phyloP scores from a whole-genome alignment of 2,329 filamentous ascomycete genomes.

The Aspergillus pseudoglaucus region DNA sequence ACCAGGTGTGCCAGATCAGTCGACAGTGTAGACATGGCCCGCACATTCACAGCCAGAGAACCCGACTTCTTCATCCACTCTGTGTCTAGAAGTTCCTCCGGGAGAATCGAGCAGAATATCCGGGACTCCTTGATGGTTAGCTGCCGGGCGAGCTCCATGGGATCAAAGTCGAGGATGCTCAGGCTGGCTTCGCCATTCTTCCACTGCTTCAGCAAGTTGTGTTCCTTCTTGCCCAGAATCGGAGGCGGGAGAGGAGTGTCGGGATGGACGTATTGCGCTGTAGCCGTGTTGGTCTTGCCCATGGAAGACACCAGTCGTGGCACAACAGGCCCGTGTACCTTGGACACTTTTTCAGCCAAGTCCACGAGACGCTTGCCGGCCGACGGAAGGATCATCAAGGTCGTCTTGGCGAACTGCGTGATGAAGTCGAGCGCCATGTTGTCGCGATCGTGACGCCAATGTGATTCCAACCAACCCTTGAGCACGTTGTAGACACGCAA shows the following conservation, averaged over 20 bases:
- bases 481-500: conserved; percentile 92
- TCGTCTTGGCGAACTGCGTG: conserved; percentile 68
- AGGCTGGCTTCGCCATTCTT: conserved; percentile 64
- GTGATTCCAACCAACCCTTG: conserved; percentile 94
- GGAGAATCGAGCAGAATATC: conserved; percentile 85
- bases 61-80: conserved; percentile 91
- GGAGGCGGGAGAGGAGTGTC: conserved; percentile 67
- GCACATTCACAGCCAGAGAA: conserved; percentile 76
- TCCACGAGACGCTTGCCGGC: conserved; percentile 77
- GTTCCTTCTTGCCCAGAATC: conserved; percentile 68
- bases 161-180: conserved; percentile 82
- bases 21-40: conserved; percentile 86
- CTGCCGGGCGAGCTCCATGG: conserved; percentile 83
- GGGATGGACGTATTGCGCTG: conserved; percentile 61
- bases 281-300: conserved; percentile 76
- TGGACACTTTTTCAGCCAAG: conserved; percentile 69
- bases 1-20: conserved; percentile 91
- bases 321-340: conserved; percentile 66
- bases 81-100: conserved; percentile 82
- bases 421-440: conserved; percentile 69
- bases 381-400: conserved; percentile 65
- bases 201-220: conserved; percentile 65
- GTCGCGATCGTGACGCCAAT: conserved; percentile 83
- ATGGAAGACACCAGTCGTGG: conserved; percentile 79
- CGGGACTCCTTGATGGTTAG: conserved; percentile 86